phyloP scores from a whole-genome alignment of 345 rosid species.

The Physaria fendleri region DNA sequence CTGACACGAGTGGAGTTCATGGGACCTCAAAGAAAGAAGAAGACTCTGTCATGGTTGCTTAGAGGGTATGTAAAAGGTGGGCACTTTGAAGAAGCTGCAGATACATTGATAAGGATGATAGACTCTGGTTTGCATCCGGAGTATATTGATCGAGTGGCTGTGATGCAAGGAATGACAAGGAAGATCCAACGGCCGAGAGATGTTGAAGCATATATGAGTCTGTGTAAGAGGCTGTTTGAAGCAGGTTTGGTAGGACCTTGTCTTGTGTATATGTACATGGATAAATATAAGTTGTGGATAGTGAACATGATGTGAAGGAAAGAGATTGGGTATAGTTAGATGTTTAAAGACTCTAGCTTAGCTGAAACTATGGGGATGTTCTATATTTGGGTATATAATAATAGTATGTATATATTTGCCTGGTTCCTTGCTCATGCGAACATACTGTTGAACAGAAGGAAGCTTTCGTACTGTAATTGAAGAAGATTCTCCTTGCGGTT shows the following conservation, averaged over 20 bases:
- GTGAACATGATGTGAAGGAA: slow-evolving; percentile 54
- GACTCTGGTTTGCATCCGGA: slow-evolving; percentile 74
- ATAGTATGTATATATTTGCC: not conserved
- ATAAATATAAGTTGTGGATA: slow-evolving; percentile 74
- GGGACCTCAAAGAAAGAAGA: slow-evolving; percentile 46
- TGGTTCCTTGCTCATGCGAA: too few species aligned
- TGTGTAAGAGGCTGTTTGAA: slow-evolving; percentile 63
- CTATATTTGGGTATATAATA: slow-evolving; percentile 19
- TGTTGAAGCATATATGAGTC: slow-evolving; percentile 51
- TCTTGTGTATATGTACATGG: slow-evolving; percentile 67
- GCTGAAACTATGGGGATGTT: not conserved
- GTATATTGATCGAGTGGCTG: slow-evolving; percentile 78
- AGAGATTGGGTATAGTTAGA: not conserved
- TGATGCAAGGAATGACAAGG: slow-evolving; percentile 77
- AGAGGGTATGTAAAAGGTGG: slow-evolving; percentile 91
- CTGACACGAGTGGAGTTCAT: slow-evolving; percentile 49
- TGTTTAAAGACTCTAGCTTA: slow-evolving; percentile 7
- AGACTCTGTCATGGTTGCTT: slow-evolving; percentile 67
- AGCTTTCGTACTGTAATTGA: too few species aligned
- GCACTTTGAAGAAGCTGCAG: slow-evolving; percentile 68
- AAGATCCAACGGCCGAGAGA: slow-evolving; percentile 55
- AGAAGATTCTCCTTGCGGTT: too few species aligned
- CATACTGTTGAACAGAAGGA: too few species aligned
- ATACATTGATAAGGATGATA: slow-evolving; percentile 57
- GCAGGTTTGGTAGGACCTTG: slow-evolving; percentile 66